A percentile compares a stretch with the other conserved stretches of the same genome.
phyloP scores from a whole-genome alignment of 2,329 filamentous ascomycete genomes.

The Aspergillus fijiensis region DNA sequence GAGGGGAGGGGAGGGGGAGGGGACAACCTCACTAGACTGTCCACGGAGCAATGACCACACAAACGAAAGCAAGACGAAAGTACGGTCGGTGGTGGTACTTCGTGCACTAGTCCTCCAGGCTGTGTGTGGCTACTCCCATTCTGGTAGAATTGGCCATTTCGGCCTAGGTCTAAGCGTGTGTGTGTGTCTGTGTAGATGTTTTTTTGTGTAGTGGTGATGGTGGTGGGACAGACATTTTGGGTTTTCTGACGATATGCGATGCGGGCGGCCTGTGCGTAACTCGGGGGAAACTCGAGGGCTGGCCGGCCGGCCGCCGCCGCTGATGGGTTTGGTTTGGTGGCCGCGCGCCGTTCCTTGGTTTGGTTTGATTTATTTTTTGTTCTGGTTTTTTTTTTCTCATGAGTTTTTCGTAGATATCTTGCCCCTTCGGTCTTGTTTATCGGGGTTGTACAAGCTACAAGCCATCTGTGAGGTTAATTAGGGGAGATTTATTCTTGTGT shows the following conservation, averaged over 20 bases:
- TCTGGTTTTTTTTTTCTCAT: not conserved
- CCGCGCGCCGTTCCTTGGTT: not conserved
- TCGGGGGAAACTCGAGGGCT: not conserved
- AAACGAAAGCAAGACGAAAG: too few relatives aligned
- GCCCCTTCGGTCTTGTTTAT: not conserved
- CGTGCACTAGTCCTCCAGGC: too few relatives aligned
- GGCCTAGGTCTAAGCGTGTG: not conserved
- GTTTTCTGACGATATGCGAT: conserved; percentile 5
- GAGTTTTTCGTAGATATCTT: not conserved
- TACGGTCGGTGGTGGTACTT: too few relatives aligned
- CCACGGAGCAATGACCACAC: too few relatives aligned
- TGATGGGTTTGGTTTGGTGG: not conserved
- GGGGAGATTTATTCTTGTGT: not conserved
- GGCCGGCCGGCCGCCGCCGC: not conserved
- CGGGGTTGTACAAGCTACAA: conserved; percentile 15
- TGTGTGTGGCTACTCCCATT: not conserved
- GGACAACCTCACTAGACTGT: too few relatives aligned
- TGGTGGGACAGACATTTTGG: not conserved
- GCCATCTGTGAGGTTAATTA: conserved; percentile 15
- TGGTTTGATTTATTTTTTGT: not conserved
- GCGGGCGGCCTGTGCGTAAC: conserved; percentile 8
- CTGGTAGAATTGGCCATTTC: not conserved
- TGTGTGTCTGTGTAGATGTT: not conserved
- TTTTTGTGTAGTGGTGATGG: not conserved
- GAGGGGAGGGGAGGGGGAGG: too few relatives aligned